These are phyloP conservation scores for Pichia ethanolica DNA, from an alignment of 805 yeast genomes.

Conservation along the genomic window DNA sequence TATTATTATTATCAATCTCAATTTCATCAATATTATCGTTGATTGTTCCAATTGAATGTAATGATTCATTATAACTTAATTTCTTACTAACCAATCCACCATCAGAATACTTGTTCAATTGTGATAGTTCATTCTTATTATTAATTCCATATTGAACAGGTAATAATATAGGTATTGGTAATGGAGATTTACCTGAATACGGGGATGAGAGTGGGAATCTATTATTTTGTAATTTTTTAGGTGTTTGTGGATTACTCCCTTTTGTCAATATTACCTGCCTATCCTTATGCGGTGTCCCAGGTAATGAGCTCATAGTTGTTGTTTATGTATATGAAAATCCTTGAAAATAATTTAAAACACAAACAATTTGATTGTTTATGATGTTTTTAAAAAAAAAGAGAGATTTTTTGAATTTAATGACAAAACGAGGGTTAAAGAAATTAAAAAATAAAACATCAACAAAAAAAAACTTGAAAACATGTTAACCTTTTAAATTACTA, in stretches of 20 bases:
- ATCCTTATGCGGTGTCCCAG: not conserved
- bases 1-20: not conserved
- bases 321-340: not conserved
- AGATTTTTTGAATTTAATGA: too few species aligned
- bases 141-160: not conserved
- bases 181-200: slow-evolving; percentile 10
- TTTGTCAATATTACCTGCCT: not conserved
- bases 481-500: too few species aligned
- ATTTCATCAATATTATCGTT: not conserved
- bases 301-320: not conserved
- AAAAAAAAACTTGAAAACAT: too few species aligned
- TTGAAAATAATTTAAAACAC: not conserved
- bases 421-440: too few species aligned
- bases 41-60: not conserved
- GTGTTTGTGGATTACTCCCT: not conserved
- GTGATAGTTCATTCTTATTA: not conserved
- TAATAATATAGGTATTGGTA: slow-evolving; percentile 7
- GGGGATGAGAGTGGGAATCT: slow-evolving; percentile 11
- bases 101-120: not conserved
- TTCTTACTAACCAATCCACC: not conserved
- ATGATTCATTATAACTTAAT: too few species aligned
- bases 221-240: not conserved
- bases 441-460: too few species aligned
- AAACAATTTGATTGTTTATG: too few species aligned
- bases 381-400: too few species aligned